Conservation (phyloP, 2,329 filamentous ascomycete species). For the Orbilia ellipsospora region DNA sequence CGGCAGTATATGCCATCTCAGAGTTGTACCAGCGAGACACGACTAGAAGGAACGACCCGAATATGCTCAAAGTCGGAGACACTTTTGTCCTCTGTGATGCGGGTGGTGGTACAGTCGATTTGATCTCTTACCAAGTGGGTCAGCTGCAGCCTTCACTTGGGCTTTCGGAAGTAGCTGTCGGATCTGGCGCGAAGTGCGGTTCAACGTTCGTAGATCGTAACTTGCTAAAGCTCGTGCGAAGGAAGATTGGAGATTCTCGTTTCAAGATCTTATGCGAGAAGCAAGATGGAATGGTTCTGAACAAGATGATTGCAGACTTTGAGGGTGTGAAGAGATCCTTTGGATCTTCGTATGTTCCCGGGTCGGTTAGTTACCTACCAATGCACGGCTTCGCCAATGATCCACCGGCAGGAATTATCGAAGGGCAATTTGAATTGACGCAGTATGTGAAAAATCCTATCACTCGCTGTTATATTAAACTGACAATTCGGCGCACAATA, state of each 20-base stretch:
- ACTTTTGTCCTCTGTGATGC: slow-evolving; percentile 69
- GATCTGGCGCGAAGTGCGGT: slow-evolving; percentile 47
- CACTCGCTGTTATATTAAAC: not conserved
- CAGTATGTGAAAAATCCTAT: slow-evolving; percentile 23
- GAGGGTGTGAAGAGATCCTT: slow-evolving; percentile 49
- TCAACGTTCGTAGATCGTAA: slow-evolving; percentile 51
- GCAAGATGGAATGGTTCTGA: slow-evolving; percentile 40
- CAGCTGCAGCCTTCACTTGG: slow-evolving; percentile 48
- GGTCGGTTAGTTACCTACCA: slow-evolving; percentile 32
- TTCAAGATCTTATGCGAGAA: slow-evolving; percentile 40
- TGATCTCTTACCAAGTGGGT: slow-evolving; percentile 98
- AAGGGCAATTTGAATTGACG: slow-evolving; percentile 47
- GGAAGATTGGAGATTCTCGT: slow-evolving; percentile 33
- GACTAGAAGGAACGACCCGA: slow-evolving; percentile 34
- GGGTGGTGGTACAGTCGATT: slow-evolving; percentile 77
- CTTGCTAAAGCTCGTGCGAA: slow-evolving; percentile 33
- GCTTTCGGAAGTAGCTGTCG: slow-evolving; percentile 45
- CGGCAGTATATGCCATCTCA: slow-evolving; percentile 58
- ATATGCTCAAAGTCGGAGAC: slow-evolving; percentile 63
- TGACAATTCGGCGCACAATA: slow-evolving; percentile 56
- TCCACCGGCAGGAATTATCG: slow-evolving; percentile 41
- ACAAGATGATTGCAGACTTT: slow-evolving; percentile 41
- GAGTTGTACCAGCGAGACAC: slow-evolving; percentile 47
- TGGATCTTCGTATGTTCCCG: slow-evolving; percentile 30
- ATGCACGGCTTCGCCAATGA: slow-evolving; percentile 49